Base-by-base conservation (phyloP, 768 basidiomycete genomes). In the Boletus vermiculosoides region DNA sequence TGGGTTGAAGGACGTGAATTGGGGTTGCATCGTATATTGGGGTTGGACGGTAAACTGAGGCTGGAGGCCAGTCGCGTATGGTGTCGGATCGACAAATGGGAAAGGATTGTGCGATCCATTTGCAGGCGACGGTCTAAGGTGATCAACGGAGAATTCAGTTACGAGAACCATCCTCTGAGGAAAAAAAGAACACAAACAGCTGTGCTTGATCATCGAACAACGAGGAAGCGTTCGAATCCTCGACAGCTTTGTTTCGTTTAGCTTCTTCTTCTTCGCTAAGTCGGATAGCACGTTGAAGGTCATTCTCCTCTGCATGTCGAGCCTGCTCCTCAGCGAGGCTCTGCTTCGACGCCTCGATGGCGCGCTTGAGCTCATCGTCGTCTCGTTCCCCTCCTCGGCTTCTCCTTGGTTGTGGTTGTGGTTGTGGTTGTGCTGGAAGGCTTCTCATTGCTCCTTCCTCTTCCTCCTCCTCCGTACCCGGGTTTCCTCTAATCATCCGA, bases 1-100 rank as follows among this genome's bases (percentile, higher is more conserved):
- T 0, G 92, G 92, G 71, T 98, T 98, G 80, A 93, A 98, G 1
- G 90, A 86, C 9, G 92, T 94, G 71, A 90, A 92, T 65, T 95
- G 94, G 0, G 90, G 90, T 62, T 88, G 88, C 45, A 93, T 65
- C 13, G 80, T 75, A 5, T 78, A 86, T 63, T 94, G 93, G 4
- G 90, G 88, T 67, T 92, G 90, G 30, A 92, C 25, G 1, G 89
- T 90, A 67, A 80, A 86, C 63, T 94, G 93, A 2, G 90, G 82
- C 57, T 84, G 83, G 28, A 86, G 73, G 11, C 83, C 83, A 31
- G 78, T 77, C 22, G 82, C 75, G 57, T 82, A 83, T 18, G 83
- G 76, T 28, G 84, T 83, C 45, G 85, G 78, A 66, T 93, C 80
- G 58, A 85, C 71, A 39, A 77, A 70, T 0, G 84, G 84, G 77